Evolutionary conservation across 108 stramenopile species (phyloP).

Genomic region (Nitzschia sp.): DNA sequence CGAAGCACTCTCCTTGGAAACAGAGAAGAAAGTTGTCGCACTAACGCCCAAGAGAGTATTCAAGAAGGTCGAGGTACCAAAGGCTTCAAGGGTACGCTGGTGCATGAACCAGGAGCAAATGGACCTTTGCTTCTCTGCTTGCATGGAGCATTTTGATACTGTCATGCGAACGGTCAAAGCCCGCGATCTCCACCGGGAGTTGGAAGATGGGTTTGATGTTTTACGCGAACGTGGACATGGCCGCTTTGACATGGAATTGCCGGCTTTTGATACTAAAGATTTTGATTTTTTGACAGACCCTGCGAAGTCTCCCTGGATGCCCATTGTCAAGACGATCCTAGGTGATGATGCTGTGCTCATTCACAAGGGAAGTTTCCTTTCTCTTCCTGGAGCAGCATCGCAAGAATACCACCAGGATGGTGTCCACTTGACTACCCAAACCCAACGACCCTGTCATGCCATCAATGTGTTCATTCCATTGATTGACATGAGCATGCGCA

Average conservation of each 20-base stretch:
- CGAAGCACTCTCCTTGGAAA: too few species aligned
- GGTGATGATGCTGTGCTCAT: conserved; percentile 76
- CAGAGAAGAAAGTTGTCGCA: too few species aligned
- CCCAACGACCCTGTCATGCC: conserved; percentile 78
- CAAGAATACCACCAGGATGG: conserved; percentile 91
- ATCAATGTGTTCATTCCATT: conserved; percentile 90
- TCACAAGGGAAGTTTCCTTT: conserved; percentile 83
- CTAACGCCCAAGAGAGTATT: too few species aligned
- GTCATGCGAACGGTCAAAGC: conserved; percentile 85
- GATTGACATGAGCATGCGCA: conserved; percentile 62
- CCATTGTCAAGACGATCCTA: conserved; percentile 69
- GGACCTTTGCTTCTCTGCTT: conserved; percentile 58
- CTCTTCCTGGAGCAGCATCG: conserved; percentile 65
- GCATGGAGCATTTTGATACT: conserved; percentile 77
- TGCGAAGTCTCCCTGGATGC: conserved; percentile 82
- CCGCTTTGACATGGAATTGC: conserved; percentile 82
- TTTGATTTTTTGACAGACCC: conserved; percentile 70
- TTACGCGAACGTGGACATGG: conserved; percentile 84
- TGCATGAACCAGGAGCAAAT: conserved; percentile 66
- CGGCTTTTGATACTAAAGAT: conserved; percentile 54
- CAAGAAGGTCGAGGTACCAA: too few species aligned
- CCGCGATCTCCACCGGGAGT: conserved; percentile 66
- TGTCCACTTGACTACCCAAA: conserved; percentile 73
- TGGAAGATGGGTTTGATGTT: conserved; percentile 86
- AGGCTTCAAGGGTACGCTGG: conserved; percentile 30